Evolutionary conservation across 805 yeast genomes (phyloP).

Genomic region (Pichia deserticola): DNA sequence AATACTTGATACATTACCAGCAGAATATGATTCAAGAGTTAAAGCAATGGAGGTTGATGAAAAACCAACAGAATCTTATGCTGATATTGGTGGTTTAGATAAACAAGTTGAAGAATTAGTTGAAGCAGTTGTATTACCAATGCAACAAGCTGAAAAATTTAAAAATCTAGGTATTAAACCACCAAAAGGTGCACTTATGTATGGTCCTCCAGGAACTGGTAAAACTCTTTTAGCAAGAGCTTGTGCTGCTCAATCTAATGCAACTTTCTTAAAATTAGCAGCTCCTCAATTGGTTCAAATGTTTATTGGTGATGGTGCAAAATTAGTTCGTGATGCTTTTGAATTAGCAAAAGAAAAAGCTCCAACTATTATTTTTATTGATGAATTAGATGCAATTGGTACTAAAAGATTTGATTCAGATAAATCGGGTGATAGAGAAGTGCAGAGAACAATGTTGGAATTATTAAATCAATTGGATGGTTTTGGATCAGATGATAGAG

Average conservation of each 20-base stretch:
- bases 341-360: constrained; percentile 97
- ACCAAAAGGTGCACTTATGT: constrained; percentile 97
- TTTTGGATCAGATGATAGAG: constrained; percentile 94
- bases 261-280: constrained; percentile 91
- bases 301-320: constrained; percentile 99
- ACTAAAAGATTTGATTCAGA: constrained; percentile 96
- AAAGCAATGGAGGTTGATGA: constrained; percentile 99
- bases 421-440: constrained; percentile 96
- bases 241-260: constrained; percentile 98
- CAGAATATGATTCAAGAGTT: constrained; percentile 95
- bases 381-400: constrained; percentile 98
- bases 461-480: constrained; percentile 96
- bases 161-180: constrained; percentile 91
- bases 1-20: constrained; percentile 88
- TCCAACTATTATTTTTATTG: constrained; percentile 95
- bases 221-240: constrained; percentile 95
- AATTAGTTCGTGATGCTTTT: constrained; percentile 94
- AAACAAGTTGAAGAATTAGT: constrained; percentile 97
- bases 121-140: constrained; percentile 96
- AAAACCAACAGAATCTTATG: constrained; percentile 94
- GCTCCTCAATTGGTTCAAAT: constrained; percentile 98
- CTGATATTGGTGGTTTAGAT: constrained; percentile 97
- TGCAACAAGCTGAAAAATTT: constrained; percentile 97
- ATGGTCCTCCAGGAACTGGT: constrained; percentile 99
- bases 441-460: constrained; percentile 98